These are phyloP conservation scores for Metarhizium robertsii DNA, from an alignment of 2,329 filamentous ascomycete species.

Conservation along the genomic window DNA sequence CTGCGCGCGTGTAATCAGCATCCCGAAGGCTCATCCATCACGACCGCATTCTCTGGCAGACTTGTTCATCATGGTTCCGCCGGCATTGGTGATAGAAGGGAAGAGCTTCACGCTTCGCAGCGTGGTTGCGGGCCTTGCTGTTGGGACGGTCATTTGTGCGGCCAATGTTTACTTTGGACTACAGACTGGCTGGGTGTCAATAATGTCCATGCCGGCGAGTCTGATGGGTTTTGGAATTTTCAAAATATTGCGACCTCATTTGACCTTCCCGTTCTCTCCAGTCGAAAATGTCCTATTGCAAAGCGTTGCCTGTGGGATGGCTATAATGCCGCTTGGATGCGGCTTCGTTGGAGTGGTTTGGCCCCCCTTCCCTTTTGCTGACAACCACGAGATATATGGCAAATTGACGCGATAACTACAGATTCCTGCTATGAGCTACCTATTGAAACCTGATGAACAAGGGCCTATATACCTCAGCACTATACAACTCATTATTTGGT, in stretches of 20 bases:
- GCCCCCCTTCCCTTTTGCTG: neutral
- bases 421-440: slow-evolving; percentile 83
- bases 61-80: neutral
- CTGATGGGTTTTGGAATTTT: slow-evolving; percentile 94
- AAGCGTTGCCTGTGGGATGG: slow-evolving; percentile 89
- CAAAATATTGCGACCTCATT: slow-evolving; percentile 61
- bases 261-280: slow-evolving; percentile 77
- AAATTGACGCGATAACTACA: slow-evolving; percentile 14
- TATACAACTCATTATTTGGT: slow-evolving; percentile 80
- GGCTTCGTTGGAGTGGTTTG: slow-evolving; percentile 81
- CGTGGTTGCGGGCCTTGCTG: slow-evolving; percentile 66
- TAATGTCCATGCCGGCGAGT: slow-evolving; percentile 95
- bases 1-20: too few relatives aligned
- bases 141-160: slow-evolving; percentile 88
- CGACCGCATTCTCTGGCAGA: neutral
- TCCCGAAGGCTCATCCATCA: neutral
- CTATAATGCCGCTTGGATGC: slow-evolving; percentile 92
- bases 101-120: slow-evolving; percentile 80
- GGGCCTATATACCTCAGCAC: slow-evolving; percentile 65
- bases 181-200: slow-evolving; percentile 65
- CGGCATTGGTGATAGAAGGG: slow-evolving; percentile 22
- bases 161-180: slow-evolving; percentile 99
- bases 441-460: slow-evolving; percentile 68
- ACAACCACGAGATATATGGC: neutral
- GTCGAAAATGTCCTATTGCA: slow-evolving; percentile 96